Percentiles rank a stretch among this genome's conserved stretches.
phyloP scores from a whole-genome alignment of 2,329 filamentous ascomycete species.

The Laburnicola sp. region DNA sequence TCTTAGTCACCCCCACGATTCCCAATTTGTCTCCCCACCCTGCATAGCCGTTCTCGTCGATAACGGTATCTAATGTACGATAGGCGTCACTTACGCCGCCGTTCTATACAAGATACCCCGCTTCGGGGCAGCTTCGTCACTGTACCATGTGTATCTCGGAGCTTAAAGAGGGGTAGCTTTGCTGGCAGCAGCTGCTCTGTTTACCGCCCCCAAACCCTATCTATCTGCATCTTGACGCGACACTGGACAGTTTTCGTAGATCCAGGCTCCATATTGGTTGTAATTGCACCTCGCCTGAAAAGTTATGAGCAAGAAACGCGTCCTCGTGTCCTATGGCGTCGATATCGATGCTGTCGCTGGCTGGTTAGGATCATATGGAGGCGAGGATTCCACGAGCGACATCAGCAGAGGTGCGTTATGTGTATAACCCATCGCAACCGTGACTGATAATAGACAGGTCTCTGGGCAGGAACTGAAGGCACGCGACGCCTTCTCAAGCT shows the following conservation, averaged over 20 bases:
- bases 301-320: conserved; percentile 56
- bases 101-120: neutral
- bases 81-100: neutral
- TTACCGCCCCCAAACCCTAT: neutral
- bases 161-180: conserved; percentile 13
- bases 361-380: conserved; percentile 75
- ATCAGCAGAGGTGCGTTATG: conserved; percentile 64
- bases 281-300: neutral
- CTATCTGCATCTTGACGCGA: neutral
- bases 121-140: neutral
- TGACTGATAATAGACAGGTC: conserved; percentile 44
- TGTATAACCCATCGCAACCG: neutral
- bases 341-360: conserved; percentile 75
- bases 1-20: no score
- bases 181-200: neutral
- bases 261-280: neutral
- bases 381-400: conserved; percentile 71
- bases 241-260: no score
- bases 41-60: neutral
- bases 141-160: neutral
- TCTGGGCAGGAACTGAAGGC: conserved; percentile 70
- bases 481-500: conserved; percentile 68
- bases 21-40: neutral
- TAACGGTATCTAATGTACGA: neutral
- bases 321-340: conserved; percentile 66